A percentile compares a stretch with the other conserved stretches of the same genome.
Evolutionary conservation across 208 protist genomes (phyloP).

Genomic region (Naegleria lovaniensis): DNA sequence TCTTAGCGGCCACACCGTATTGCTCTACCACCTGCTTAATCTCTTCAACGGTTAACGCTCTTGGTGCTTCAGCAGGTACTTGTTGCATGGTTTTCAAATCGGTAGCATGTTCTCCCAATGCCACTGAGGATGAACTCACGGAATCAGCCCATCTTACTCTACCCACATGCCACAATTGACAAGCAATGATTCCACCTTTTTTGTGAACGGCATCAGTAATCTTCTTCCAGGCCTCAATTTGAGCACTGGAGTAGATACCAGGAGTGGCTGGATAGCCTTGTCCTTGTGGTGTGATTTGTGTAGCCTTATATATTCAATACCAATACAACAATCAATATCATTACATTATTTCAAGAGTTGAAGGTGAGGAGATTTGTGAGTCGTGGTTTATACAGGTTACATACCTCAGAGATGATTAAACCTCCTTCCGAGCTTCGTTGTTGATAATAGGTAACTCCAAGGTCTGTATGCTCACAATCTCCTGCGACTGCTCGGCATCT

Average conservation of each 20-base stretch:
- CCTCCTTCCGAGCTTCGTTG: constrained; percentile 58
- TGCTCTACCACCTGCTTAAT: constrained; percentile 53
- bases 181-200: constrained; percentile 58
- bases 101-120: neutral
- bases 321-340: no score
- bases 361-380: no score
- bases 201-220: constrained; percentile 64
- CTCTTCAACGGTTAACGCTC: constrained; percentile 57
- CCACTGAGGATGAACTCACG: no score
- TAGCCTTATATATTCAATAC: no score
- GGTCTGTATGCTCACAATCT: neutral
- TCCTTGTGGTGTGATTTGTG: constrained; percentile 52
- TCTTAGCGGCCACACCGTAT: constrained; percentile 61
- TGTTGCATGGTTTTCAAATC: neutral
- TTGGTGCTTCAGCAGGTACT: constrained; percentile 33
- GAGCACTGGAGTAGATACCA: constrained; percentile 58
- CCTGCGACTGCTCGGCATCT: constrained; percentile 46
- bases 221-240: constrained; percentile 58
- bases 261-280: constrained; percentile 44
- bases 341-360: no score
- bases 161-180: constrained; percentile 60
- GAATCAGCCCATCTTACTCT: constrained; percentile 42
- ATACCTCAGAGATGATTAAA: constrained; percentile 64
- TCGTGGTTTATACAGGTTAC: no score
- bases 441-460: constrained; percentile 56